A percentile compares a stretch with the other conserved stretches of the same genome.
Conservation (phyloP, 2,329 filamentous ascomycete genomes). For the Cyanodermella asteris region DNA sequence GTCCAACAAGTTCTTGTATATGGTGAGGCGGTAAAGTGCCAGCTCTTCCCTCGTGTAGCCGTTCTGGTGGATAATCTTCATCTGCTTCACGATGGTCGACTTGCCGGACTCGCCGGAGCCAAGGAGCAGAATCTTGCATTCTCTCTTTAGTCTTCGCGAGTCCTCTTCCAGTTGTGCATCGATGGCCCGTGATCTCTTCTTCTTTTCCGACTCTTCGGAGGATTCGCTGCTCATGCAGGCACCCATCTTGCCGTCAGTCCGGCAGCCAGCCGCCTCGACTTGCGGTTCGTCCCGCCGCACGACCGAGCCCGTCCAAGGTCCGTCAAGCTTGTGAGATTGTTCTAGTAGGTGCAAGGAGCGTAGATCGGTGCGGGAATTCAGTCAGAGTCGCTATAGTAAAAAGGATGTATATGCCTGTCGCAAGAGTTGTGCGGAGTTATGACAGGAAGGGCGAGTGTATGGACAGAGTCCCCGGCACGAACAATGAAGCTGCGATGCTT, state of each 20-base stretch:
- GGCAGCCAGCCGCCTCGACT: too few species aligned
- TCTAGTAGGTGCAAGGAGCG: too few species aligned
- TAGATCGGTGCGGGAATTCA: too few species aligned
- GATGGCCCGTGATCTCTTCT: slow-evolving; percentile 91
- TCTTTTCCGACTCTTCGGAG: slow-evolving; percentile 64
- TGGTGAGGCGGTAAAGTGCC: slow-evolving; percentile 79
- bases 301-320: too few species aligned
- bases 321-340: too few species aligned
- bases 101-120: slow-evolving; percentile 97
- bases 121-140: slow-evolving; percentile 95
- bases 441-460: too few species aligned
- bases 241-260: slow-evolving; percentile 74
- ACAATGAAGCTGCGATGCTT: too few species aligned
- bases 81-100: slow-evolving; percentile 98
- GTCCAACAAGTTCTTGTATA: slow-evolving; percentile 96
- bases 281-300: too few species aligned
- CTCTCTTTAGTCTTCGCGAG: slow-evolving; percentile 71
- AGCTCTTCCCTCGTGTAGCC: slow-evolving; percentile 90
- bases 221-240: slow-evolving; percentile 75
- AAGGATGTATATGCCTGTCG: too few species aligned
- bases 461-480: too few species aligned
- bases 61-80: slow-evolving; percentile 99
- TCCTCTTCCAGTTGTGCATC: slow-evolving; percentile 88
- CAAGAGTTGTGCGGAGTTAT: too few species aligned
- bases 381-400: too few species aligned